Percentiles rank a stretch among this genome's conserved stretches.
phyloP scores from a whole-genome alignment of 1,284 basidiomycete species.

The Marasmius sp. region DNA sequence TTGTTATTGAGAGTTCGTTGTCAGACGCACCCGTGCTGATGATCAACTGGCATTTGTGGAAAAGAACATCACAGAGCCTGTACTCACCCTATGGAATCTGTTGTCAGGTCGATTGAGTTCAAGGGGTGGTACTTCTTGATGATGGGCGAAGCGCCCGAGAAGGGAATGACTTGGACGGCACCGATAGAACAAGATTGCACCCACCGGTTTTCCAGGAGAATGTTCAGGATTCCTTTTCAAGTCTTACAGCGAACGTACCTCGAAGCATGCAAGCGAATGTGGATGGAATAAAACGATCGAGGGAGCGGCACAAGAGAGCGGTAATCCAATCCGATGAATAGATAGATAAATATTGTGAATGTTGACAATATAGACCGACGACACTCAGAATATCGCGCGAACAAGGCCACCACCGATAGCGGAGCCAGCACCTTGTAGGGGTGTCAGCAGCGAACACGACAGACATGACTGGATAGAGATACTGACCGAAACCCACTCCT shows the following conservation, averaged over 20 bases:
- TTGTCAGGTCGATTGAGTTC: too few relatives aligned
- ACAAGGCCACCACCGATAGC: constrained; percentile 47
- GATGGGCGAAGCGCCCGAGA: not conserved
- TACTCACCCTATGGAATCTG: too few relatives aligned
- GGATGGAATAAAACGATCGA: not conserved
- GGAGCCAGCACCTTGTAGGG: constrained; percentile 34
- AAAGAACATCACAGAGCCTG: too few relatives aligned
- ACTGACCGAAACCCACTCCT: constrained; percentile 67
- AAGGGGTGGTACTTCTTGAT: not conserved
- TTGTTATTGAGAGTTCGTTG: too few relatives aligned
- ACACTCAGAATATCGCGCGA: constrained; percentile 41
- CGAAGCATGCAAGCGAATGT: too few relatives aligned
- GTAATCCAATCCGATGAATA: not conserved
- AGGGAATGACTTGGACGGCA: not conserved
- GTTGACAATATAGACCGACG: not conserved
- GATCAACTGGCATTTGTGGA: too few relatives aligned
- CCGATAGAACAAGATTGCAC: too few relatives aligned
- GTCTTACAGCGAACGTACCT: too few relatives aligned
- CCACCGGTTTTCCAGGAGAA: too few relatives aligned
- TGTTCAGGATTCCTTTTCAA: too few relatives aligned
- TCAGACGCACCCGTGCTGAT: too few relatives aligned
- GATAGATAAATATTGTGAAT: not conserved
- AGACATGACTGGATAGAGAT: constrained; percentile 1
- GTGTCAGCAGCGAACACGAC: constrained; percentile 16
- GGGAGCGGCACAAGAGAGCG: not conserved